These are phyloP conservation scores for Colletotrichum sp. DNA, from an alignment of 2,329 filamentous ascomycete species.

Conservation along the genomic window DNA sequence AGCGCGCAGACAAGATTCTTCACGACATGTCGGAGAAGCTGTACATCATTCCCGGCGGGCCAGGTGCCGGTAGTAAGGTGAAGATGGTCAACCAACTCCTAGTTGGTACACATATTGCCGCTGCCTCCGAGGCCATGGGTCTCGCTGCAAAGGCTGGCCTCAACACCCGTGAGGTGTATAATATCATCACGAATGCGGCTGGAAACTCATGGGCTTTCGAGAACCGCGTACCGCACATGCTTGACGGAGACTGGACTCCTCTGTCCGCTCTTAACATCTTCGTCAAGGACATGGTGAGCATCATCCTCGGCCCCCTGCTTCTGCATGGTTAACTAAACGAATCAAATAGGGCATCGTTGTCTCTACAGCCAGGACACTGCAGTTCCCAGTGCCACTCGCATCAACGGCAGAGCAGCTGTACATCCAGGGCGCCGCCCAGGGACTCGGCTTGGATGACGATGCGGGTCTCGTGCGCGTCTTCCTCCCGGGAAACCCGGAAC, in stretches of 20 bases:
- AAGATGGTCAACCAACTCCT: slow-evolving; percentile 60
- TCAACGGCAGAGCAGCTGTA: slow-evolving; percentile 37
- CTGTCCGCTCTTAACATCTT: slow-evolving; percentile 39
- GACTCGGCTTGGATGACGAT: slow-evolving; percentile 31
- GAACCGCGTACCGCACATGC: slow-evolving; percentile 57
- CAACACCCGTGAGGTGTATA: slow-evolving; percentile 38
- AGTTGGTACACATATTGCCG: slow-evolving; percentile 55
- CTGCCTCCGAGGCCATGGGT: slow-evolving; percentile 56
- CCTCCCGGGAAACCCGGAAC: slow-evolving; percentile 19
- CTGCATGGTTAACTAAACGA: neutral
- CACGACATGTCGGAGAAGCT: slow-evolving; percentile 64
- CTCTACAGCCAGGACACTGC: slow-evolving; percentile 28
- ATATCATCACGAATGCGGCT: slow-evolving; percentile 31
- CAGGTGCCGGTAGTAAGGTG: slow-evolving; percentile 57
- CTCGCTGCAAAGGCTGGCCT: slow-evolving; percentile 54
- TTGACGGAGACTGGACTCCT: slow-evolving; percentile 52
- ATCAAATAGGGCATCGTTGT: slow-evolving; percentile 29
- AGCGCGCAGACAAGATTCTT: slow-evolving; percentile 57
- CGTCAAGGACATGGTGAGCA: slow-evolving; percentile 37
- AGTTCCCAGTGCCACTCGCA: slow-evolving; percentile 40
- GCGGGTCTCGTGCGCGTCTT: slow-evolving; percentile 31
- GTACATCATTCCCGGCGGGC: slow-evolving; percentile 51
- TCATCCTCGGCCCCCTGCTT: neutral
- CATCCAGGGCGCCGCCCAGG: slow-evolving; percentile 29
- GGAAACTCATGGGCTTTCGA: slow-evolving; percentile 59